Percentiles rank a stretch among this genome's conserved stretches.
Conservation (phyloP, 345 rosid species). For the Tarenaya hassleriana region DNA sequence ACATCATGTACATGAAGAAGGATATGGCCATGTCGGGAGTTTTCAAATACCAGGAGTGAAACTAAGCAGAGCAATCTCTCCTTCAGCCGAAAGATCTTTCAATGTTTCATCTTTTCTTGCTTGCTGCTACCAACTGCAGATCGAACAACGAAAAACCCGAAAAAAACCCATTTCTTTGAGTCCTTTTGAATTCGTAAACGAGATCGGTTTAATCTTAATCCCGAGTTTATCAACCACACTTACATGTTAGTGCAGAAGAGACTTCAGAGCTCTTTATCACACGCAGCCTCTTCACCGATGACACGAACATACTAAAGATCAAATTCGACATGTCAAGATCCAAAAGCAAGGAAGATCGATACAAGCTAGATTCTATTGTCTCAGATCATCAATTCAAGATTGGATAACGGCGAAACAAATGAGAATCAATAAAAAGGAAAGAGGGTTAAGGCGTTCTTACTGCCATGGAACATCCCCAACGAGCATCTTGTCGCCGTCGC, state of each 20-base stretch:
- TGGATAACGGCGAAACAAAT: no score
- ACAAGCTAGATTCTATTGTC: no score
- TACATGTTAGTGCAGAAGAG: slow-evolving; percentile 28
- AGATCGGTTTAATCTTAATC: no score
- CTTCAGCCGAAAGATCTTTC: slow-evolving; percentile 7
- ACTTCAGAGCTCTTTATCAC: slow-evolving; percentile 88
- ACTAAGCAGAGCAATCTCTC: not conserved
- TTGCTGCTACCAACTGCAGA: slow-evolving; percentile 29
- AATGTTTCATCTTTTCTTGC: slow-evolving; percentile 27
- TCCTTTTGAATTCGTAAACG: not conserved
- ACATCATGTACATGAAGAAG: no score
- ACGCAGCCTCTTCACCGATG: slow-evolving; percentile 91
- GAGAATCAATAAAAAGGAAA: not conserved
- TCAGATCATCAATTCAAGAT: no score
- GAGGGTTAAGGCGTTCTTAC: slow-evolving; percentile 65
- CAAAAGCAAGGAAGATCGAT: slow-evolving; percentile 28
- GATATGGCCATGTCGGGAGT: no score
- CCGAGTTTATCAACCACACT: not conserved
- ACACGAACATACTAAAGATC: slow-evolving; percentile 69
- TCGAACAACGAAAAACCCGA: not conserved
- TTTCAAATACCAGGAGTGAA: no score
- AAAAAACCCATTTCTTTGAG: not conserved
- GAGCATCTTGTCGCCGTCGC: slow-evolving; percentile 99
- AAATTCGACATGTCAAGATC: slow-evolving; percentile 17
- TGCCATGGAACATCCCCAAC: slow-evolving; percentile 99